These are phyloP conservation scores for Hyaloscypha finlandica DNA, from an alignment of 495 filamentous ascomycete genomes.

Conservation along the genomic window DNA sequence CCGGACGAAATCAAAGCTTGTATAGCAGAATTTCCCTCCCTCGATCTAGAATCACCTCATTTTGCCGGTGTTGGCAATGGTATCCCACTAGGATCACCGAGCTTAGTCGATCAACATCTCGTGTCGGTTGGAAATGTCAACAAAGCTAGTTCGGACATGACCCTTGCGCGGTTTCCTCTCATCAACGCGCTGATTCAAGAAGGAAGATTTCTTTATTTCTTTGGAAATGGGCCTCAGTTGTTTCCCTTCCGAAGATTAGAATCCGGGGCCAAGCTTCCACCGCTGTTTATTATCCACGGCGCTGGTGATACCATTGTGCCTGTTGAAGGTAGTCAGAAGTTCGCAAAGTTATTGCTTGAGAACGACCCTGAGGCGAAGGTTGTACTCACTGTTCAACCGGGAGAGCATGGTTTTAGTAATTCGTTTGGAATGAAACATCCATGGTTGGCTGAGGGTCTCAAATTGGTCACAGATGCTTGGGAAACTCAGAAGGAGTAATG, in stretches of 20 bases:
- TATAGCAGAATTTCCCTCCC: background rate
- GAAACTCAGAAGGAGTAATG: background rate
- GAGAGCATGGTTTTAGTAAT: background rate
- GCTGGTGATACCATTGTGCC: background rate
- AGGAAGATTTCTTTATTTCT: conserved; percentile 8
- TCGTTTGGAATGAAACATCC: background rate
- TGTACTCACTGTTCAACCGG: background rate
- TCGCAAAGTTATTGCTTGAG: background rate
- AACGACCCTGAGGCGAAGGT: background rate
- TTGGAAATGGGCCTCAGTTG: background rate
- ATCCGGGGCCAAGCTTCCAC: background rate
- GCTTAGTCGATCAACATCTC: too few species aligned
- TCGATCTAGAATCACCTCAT: too few species aligned
- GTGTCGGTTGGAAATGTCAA: too few species aligned
- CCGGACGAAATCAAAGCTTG: conserved; percentile 1
- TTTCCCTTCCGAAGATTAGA: conserved; percentile 1
- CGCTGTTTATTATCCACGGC: background rate
- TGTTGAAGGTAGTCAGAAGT: background rate
- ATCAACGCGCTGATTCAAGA: conserved; percentile 11
- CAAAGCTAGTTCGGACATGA: conserved; percentile 6
- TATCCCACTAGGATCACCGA: too few species aligned
- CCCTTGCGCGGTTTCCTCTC: conserved; percentile 10
- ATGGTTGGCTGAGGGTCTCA: background rate
- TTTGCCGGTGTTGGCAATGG: too few species aligned
- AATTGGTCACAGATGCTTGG: background rate